phyloP scores from a whole-genome alignment of 2,329 filamentous ascomycete genomes.

The Fusarium dimerum region DNA sequence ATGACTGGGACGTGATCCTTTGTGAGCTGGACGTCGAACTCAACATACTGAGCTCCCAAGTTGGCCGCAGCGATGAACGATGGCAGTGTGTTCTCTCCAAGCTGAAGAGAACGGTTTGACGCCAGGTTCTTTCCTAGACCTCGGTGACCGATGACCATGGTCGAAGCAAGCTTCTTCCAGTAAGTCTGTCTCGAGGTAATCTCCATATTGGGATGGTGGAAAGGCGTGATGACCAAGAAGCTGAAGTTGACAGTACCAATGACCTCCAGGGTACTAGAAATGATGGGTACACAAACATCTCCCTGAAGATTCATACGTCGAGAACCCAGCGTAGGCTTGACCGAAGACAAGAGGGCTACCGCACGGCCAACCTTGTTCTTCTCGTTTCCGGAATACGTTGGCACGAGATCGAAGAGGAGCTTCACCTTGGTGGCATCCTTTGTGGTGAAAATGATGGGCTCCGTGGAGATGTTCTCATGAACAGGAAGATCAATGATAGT shows the following conservation, averaged over 20 bases:
- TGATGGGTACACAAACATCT: slow-evolving; percentile 87
- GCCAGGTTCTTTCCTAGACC: slow-evolving; percentile 89
- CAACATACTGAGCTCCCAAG: slow-evolving; percentile 75
- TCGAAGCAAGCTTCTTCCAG: slow-evolving; percentile 89
- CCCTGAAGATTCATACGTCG: slow-evolving; percentile 91
- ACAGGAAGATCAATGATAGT: slow-evolving; percentile 90
- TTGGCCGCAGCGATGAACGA: slow-evolving; percentile 98
- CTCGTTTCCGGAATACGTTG: slow-evolving; percentile 88
- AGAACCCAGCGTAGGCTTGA: slow-evolving; percentile 79
- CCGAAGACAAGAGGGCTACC: slow-evolving; percentile 82
- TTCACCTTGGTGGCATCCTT: slow-evolving; percentile 79
- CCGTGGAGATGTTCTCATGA: slow-evolving; percentile 89
- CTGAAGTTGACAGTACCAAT: slow-evolving; percentile 97
- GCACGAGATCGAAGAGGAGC: slow-evolving; percentile 90
- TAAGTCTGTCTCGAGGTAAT: slow-evolving; percentile 90
- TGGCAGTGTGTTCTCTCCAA: slow-evolving; percentile 93
- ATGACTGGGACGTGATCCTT: slow-evolving; percentile 98
- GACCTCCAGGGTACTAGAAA: slow-evolving; percentile 81
- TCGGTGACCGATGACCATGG: slow-evolving; percentile 75
- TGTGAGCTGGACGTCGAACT: slow-evolving; percentile 93
- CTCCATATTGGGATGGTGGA: slow-evolving; percentile 90
- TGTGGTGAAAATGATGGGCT: slow-evolving; percentile 88
- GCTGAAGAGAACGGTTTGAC: slow-evolving; percentile 81
- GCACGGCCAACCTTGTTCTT: slow-evolving; percentile 88
- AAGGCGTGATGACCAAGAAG: slow-evolving; percentile 92